phyloP scores from a whole-genome alignment of 2,329 filamentous ascomycete species.

The Pseudovirgaria hyperparasitica region DNA sequence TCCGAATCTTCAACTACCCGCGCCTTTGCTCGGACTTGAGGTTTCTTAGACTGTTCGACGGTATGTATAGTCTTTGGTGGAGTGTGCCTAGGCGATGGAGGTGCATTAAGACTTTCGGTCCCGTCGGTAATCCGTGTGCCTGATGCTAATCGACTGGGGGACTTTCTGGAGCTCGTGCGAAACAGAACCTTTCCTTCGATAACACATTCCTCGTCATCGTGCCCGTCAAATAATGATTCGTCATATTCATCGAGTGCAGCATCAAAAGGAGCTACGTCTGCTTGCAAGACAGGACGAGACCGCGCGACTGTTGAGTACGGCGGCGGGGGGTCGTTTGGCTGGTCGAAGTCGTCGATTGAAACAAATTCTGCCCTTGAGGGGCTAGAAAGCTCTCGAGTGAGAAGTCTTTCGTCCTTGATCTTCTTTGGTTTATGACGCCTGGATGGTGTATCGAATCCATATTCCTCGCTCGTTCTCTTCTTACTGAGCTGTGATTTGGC shows the following conservation, averaged over 20 bases:
- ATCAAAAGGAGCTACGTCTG: background rate
- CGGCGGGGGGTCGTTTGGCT: constrained; percentile 17
- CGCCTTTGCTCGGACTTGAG: background rate
- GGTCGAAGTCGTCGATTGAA: no score
- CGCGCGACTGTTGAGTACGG: constrained; percentile 34
- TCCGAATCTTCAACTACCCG: background rate
- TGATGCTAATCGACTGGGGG: no score
- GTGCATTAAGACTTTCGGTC: no score
- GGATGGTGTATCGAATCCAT: constrained; percentile 22
- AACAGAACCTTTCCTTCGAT: constrained; percentile 1
- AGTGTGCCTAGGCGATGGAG: no score
- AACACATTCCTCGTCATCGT: background rate
- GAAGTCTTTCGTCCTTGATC: no score
- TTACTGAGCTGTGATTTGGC: no score
- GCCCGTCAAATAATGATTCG: background rate
- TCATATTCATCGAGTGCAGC: background rate
- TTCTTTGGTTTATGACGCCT: no score
- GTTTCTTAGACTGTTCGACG: constrained; percentile 2
- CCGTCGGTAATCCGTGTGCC: no score
- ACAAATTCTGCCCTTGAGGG: no score
- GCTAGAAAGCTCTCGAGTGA: no score
- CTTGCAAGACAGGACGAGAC: background rate
- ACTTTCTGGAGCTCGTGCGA: constrained; percentile 2
- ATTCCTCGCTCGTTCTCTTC: constrained; percentile 36
- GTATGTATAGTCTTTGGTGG: no score